phyloP scores from a whole-genome alignment of 805 yeast genomes.

The Ogataea trehaloabstinens region DNA sequence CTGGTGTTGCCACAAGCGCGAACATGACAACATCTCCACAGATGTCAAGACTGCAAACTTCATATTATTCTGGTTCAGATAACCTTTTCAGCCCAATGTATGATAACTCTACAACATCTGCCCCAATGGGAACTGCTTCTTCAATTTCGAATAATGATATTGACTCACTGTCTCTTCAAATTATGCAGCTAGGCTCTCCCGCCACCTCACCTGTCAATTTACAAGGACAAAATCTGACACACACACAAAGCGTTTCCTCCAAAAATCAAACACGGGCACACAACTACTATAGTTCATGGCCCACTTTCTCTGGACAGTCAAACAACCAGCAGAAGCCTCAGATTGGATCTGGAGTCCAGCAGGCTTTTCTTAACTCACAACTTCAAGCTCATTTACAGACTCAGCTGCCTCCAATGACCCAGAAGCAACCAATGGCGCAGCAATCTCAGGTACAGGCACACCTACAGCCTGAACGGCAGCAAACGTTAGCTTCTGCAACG shows the following conservation, averaged over 20 bases:
- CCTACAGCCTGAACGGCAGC: constrained; percentile 4
- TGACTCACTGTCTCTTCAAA: constrained; percentile 27
- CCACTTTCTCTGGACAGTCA: constrained; percentile 14
- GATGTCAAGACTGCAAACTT: constrained; percentile 9
- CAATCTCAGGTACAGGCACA: constrained; percentile 8
- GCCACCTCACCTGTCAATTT: constrained; percentile 7
- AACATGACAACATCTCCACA: constrained; percentile 9
- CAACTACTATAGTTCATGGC: constrained; percentile 16
- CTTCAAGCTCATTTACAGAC: constrained; percentile 6
- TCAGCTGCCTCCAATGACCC: neutral
- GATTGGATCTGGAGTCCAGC: constrained; percentile 9
- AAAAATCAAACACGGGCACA: constrained; percentile 7
- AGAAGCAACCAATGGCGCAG: neutral
- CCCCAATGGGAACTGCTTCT: constrained; percentile 11
- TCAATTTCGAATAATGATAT: constrained; percentile 22
- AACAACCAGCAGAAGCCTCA: constrained; percentile 6
- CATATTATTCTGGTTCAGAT: constrained; percentile 15
- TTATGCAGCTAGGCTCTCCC: constrained; percentile 23
- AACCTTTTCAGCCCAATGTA: constrained; percentile 14
- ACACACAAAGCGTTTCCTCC: constrained; percentile 2
- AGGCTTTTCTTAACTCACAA: constrained; percentile 8
- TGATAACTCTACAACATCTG: constrained; percentile 7
- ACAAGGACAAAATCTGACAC: constrained; percentile 3
- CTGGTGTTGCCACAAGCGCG: constrained; percentile 14
- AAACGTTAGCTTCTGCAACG: constrained; percentile 1